Base-by-base conservation (phyloP, 345 rosid genomes). In the Cardamine chenopodiifolia region DNA sequence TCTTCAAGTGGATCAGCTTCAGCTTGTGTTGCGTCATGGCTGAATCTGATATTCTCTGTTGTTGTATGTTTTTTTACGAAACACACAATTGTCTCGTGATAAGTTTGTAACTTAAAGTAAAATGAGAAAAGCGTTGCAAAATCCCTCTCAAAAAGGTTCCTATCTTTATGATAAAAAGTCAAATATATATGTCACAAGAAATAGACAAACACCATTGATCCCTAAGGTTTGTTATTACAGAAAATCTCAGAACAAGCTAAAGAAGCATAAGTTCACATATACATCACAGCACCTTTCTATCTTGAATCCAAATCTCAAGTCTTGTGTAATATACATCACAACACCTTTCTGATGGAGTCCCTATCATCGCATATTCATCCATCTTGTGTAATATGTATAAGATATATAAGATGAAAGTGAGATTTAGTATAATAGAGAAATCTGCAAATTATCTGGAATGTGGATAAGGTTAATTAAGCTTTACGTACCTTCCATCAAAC, bases 401-500 rank as follows among this genome's bases (percentile, higher is more conserved):
- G 8, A 44, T 18, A 57, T 6, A 60, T 42, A 42, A 28, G 49
- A 58, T 40, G 44, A 69, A 62, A 62, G 40, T 44, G 28, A 71
- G 40, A 58, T 53, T 12, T 40, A 49, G 48, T 29, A 66, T 25
- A 40, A 73, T 18, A 54, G 15, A 63, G 26, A 73, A 73, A 73
- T 55, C 35, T 47, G 56, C 18, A 20, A 18, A 40, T 10, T 34
- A 45, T 34, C 39, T 45, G 9, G n/a, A 63, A 54, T 54, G 20
- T 8, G 62, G 34, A 35, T n/a, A 61, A 32, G 59, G 49, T 72
- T 15, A 42, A 48, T 45, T 31, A 48, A 39, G 63, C 47, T 29
- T 12, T 34, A 13, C 6, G n/a, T 84, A 89, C 94, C 94, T 87
- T 77, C 89, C 91, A 83, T 87, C 90, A 75, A 89, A 91, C 85